phyloP scores from a whole-genome alignment of 1,284 basidiomycete species.

The Tilletia setariae region DNA sequence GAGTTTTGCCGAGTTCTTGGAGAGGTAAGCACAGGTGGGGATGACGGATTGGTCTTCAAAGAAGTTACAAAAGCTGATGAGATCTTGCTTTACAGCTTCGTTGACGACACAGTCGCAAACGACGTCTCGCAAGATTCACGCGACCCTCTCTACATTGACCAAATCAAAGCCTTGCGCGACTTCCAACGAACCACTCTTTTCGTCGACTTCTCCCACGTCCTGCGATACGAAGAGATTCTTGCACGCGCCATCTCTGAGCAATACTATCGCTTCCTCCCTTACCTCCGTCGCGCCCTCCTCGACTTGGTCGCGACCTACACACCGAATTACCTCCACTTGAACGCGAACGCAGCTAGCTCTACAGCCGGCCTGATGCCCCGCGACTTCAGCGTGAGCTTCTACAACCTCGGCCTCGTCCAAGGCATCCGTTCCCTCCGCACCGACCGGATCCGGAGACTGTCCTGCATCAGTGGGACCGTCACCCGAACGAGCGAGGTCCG shows the following conservation, averaged over 20 bases:
- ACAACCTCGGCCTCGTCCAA: slow-evolving; percentile 86
- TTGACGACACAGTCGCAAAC: slow-evolving; percentile 64
- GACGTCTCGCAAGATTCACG: slow-evolving; percentile 60
- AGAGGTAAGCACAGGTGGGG: slow-evolving; percentile 77
- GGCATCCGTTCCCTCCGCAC: slow-evolving; percentile 83
- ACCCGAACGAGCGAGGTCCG: slow-evolving; percentile 96
- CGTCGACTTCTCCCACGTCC: slow-evolving; percentile 87
- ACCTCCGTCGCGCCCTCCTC: slow-evolving; percentile 82
- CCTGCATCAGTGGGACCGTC: slow-evolving; percentile 60
- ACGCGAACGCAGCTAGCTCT: slow-evolving; percentile 60
- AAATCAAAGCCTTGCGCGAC: slow-evolving; percentile 87
- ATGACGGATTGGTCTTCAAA: too few relatives aligned
- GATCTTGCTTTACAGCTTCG: slow-evolving; percentile 59
- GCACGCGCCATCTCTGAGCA: slow-evolving; percentile 87
- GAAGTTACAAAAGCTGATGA: too few relatives aligned
- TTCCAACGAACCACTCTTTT: slow-evolving; percentile 92
- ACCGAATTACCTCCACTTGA: slow-evolving; percentile 89
- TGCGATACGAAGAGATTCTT: slow-evolving; percentile 83
- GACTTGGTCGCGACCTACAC: slow-evolving; percentile 82
- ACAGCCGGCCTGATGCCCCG: slow-evolving; percentile 82
- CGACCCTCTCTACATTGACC: slow-evolving; percentile 73
- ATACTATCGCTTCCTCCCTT: slow-evolving; percentile 95
- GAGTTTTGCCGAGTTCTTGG: slow-evolving; percentile 83
- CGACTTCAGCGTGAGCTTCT: slow-evolving; percentile 93
- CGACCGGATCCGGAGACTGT: slow-evolving; percentile 47